A percentile compares a stretch with the other conserved stretches of the same genome.
Conservation (phyloP, 176 grass and related monocot genomes). For the Oryza nivara region DNA sequence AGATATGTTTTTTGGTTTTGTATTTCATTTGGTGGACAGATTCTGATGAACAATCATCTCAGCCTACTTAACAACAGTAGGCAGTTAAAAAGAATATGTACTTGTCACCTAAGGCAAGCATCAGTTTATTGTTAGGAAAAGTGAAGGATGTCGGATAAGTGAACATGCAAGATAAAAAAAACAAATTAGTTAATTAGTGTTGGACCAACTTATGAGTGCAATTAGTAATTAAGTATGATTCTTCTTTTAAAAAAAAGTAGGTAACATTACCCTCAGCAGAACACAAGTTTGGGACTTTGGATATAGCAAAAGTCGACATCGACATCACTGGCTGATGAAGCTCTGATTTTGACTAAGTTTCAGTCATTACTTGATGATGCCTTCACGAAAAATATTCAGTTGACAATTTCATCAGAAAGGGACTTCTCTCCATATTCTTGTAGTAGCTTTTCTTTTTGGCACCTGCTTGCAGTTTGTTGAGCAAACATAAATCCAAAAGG, state of each 20-base stretch:
- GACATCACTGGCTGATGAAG: conserved; percentile 23
- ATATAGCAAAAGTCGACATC: conserved; percentile 8
- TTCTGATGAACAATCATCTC: not conserved
- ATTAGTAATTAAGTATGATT: not conserved
- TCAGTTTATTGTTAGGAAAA: conserved; percentile 33
- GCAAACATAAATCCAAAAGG: conserved; percentile 26
- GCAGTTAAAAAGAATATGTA: conserved; percentile 11
- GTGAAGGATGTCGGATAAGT: conserved; percentile 14
- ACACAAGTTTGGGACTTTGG: not conserved
- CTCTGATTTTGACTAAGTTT: conserved; percentile 33
- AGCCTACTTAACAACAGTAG: not conserved
- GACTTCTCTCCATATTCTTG: conserved; percentile 14
- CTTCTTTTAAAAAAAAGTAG: not conserved
- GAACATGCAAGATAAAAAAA: conserved; percentile 24
- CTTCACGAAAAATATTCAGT: conserved; percentile 22
- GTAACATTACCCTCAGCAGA: not conserved
- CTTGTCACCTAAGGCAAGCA: conserved; percentile 1
- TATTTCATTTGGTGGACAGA: conserved; percentile 25
- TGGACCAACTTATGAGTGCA: conserved; percentile 27
- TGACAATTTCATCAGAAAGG: conserved; percentile 33
- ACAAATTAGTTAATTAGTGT: conserved; percentile 28
- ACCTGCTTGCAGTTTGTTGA: not conserved
- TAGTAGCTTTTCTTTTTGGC: not conserved
- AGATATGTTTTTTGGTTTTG: not conserved
- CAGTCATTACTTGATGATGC: conserved; percentile 21